Evolutionary conservation across 108 stramenopile species (phyloP).

Genomic region (Nannochloropsis oceanica): DNA sequence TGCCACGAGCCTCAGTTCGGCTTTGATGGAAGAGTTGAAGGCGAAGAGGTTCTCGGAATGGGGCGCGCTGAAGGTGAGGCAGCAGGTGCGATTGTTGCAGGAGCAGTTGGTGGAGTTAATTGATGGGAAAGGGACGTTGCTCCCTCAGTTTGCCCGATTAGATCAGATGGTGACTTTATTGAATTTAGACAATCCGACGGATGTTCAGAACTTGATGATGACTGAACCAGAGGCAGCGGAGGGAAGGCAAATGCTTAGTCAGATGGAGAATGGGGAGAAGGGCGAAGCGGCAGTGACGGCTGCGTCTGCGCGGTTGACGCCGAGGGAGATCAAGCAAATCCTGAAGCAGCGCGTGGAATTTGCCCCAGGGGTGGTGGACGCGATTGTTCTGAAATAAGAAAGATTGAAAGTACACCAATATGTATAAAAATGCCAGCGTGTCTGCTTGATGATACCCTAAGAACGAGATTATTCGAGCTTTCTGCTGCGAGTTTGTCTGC

Average conservation of each 20-base stretch:
- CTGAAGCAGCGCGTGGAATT: background rate
- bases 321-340: background rate
- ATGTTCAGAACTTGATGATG: background rate
- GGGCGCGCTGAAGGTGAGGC: background rate
- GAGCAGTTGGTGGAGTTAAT: background rate
- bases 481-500: no score
- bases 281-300: background rate
- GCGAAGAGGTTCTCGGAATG: background rate
- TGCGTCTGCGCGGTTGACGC: background rate
- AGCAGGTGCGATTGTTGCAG: background rate
- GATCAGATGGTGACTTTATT: background rate
- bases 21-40: background rate
- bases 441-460: no score
- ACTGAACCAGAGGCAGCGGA: background rate
- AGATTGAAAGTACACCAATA: no score
- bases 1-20: background rate
- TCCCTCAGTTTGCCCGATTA: background rate
- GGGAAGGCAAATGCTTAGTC: background rate
- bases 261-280: background rate
- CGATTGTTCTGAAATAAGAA: conserved; percentile 4
- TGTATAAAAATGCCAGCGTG: no score
- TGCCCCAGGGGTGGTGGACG: background rate
- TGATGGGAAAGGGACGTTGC: background rate
- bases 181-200: background rate
- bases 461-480: no score